Evolutionary conservation across 2,329 filamentous ascomycete genomes (phyloP).

Genomic region (Scolecobasidium constrictum): DNA sequence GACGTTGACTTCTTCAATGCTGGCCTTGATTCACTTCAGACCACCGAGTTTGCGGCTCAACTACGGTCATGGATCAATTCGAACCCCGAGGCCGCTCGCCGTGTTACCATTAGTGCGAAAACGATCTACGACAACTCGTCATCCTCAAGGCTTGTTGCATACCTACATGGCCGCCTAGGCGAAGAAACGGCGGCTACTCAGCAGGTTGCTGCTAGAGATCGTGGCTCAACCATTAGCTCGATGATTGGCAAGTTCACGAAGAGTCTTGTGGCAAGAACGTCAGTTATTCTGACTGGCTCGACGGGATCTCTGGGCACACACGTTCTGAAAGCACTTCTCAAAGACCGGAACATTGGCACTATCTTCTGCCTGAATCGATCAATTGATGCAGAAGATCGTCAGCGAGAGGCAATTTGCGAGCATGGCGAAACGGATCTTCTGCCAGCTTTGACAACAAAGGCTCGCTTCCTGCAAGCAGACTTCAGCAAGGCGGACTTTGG

Average conservation of each 20-base stretch:
- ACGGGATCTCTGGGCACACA: conserved; percentile 22
- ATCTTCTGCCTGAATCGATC: conserved; percentile 21
- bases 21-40: conserved; percentile 16
- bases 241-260: neutral
- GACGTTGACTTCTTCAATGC: conserved; percentile 14
- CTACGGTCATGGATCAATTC: neutral
- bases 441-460: neutral
- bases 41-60: conserved; percentile 1
- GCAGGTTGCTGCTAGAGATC: neutral
- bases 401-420: neutral
- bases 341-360: conserved; percentile 11
- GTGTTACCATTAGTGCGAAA: neutral
- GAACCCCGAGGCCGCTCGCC: neutral
- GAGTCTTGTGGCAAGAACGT: neutral
- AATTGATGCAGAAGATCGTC: conserved; percentile 1
- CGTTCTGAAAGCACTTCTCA: conserved; percentile 15
- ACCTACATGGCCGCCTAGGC: neutral
- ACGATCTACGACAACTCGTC: conserved; percentile 1
- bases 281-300: conserved; percentile 20
- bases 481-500: conserved; percentile 18
- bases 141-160: neutral
- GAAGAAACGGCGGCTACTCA: neutral
- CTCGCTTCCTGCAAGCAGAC: conserved; percentile 14
- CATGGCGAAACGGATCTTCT: neutral
- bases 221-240: neutral